phyloP scores from a whole-genome alignment of 106 monocot genomes.

The Iris macrosiphon region DNA sequence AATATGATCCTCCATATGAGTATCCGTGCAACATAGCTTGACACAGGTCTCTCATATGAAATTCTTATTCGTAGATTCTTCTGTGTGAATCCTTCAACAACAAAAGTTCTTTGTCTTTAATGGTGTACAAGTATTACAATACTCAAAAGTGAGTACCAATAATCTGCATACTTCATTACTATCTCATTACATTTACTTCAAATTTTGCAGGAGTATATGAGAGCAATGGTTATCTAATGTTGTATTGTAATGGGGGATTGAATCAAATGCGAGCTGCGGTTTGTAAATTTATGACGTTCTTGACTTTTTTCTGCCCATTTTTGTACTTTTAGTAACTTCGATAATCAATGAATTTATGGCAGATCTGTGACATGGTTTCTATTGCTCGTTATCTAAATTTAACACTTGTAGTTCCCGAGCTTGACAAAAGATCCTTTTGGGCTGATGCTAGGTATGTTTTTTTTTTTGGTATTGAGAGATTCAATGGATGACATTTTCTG shows the following conservation, averaged over 20 bases:
- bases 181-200: neutral
- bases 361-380: slow-evolving; percentile 96
- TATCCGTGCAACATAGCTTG: too few relatives aligned
- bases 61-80: too few relatives aligned
- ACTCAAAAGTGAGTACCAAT: neutral
- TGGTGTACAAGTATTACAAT: too few relatives aligned
- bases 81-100: too few relatives aligned
- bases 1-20: too few relatives aligned
- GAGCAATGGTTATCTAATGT: slow-evolving; percentile 83
- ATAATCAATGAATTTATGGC: too few relatives aligned
- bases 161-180: neutral
- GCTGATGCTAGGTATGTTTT: slow-evolving; percentile 72
- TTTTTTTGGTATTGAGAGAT: neutral
- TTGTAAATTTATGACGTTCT: slow-evolving; percentile 17
- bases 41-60: too few relatives aligned
- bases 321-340: too few relatives aligned
- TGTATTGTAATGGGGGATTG: slow-evolving; percentile 87
- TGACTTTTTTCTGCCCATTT: slow-evolving; percentile 6
- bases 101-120: too few relatives aligned
- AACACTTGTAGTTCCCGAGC: slow-evolving; percentile 77
- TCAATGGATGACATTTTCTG: neutral
- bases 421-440: slow-evolving; percentile 96
- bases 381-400: slow-evolving; percentile 76
- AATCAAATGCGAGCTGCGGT: slow-evolving; percentile 99
- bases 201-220: slow-evolving; percentile 59